Evolutionary conservation across 2,329 filamentous ascomycete species (phyloP).

Genomic region (Verticillium tricorpus): DNA sequence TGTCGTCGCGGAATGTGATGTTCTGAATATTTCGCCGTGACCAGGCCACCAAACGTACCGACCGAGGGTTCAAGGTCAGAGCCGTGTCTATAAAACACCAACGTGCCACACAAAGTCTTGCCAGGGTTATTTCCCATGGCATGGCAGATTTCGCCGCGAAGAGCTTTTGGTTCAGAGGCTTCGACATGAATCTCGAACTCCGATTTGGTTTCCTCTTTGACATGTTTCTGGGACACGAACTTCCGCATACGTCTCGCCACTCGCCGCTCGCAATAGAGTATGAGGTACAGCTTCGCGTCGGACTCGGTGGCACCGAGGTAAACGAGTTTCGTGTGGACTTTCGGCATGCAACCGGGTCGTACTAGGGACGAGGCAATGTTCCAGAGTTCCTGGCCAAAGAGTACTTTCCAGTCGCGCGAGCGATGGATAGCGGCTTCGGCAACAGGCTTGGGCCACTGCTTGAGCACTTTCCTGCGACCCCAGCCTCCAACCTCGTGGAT

Average conservation of each 20-base stretch:
- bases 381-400: not conserved
- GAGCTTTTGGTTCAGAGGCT: not conserved
- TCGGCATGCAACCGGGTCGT: not conserved
- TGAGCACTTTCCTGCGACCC: not conserved
- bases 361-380: not conserved
- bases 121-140: not conserved
- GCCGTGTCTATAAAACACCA: not conserved
- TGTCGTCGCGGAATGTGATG: not conserved
- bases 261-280: slow-evolving; percentile 3
- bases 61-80: not conserved
- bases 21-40: not conserved
- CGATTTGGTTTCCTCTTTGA: not conserved
- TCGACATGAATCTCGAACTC: slow-evolving; percentile 2
- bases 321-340: slow-evolving; percentile 1
- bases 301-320: slow-evolving; percentile 2
- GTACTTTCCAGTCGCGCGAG: slow-evolving; percentile 6
- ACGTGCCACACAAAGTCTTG: not conserved
- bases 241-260: not conserved
- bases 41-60: not conserved
- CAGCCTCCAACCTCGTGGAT: not conserved
- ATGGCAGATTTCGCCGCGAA: not conserved
- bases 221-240: slow-evolving; percentile 4
- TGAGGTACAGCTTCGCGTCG: slow-evolving; percentile 3
- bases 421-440: slow-evolving; percentile 1
- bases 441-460: not conserved